Conservation (phyloP, 2,329 filamentous ascomycete species). For the Lecanicillium sp. region DNA sequence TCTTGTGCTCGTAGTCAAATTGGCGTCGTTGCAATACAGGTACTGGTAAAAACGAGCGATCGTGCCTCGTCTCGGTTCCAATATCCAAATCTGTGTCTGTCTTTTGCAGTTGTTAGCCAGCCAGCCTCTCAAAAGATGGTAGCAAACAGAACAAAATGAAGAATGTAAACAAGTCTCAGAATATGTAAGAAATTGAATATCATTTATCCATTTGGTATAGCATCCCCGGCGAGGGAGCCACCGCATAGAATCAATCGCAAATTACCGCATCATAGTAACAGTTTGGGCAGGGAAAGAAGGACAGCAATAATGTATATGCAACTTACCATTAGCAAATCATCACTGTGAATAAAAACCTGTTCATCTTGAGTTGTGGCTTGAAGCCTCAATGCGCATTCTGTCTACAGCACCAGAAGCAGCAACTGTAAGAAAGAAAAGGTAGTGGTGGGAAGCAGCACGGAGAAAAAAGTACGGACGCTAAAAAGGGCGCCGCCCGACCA, state of each 20-base stretch:
- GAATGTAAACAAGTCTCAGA: slow-evolving; percentile 53
- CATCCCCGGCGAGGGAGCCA: slow-evolving; percentile 87
- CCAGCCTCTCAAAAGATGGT: slow-evolving; percentile 11
- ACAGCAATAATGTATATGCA: too few relatives aligned
- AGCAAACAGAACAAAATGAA: slow-evolving; percentile 15
- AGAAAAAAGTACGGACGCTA: neutral
- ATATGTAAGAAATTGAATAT: slow-evolving; percentile 99
- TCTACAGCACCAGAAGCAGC: neutral
- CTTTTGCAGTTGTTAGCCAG: slow-evolving; percentile 14
- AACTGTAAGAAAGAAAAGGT: too few relatives aligned
- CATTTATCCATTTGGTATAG: slow-evolving; percentile 69
- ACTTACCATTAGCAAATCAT: slow-evolving; percentile 21
- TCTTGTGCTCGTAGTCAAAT: too few relatives aligned
- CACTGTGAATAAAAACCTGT: too few relatives aligned
- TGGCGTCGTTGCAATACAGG: neutral
- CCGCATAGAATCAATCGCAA: slow-evolving; percentile 90
- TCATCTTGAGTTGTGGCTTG: too few relatives aligned
- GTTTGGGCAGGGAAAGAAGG: too few relatives aligned
- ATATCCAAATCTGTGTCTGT: slow-evolving; percentile 14
- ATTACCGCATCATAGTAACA: slow-evolving; percentile 77
- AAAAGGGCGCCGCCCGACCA: neutral
- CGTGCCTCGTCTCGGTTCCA: neutral
- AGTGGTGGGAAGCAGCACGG: neutral
- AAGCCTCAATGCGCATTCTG: slow-evolving; percentile 12
- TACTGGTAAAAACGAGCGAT: neutral